These are phyloP conservation scores for Bimuria novae-zelandiae DNA, from an alignment of 2,329 filamentous ascomycete genomes.

Conservation along the genomic window DNA sequence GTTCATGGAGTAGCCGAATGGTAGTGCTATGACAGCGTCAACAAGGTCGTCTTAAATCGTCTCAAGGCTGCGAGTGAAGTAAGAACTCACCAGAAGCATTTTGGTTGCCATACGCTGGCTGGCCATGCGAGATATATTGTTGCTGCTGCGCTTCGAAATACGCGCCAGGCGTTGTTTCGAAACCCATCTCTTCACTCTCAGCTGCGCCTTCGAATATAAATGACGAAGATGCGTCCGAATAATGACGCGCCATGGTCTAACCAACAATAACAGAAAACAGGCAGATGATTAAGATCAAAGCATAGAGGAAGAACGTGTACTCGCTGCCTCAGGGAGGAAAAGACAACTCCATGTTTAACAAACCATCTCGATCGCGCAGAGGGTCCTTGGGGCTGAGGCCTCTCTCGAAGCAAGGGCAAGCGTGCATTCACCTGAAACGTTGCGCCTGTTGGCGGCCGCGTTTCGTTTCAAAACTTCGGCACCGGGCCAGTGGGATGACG, in stretches of 20 bases:
- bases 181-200: slow-evolving; percentile 10
- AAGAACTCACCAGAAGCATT: slow-evolving; percentile 16
- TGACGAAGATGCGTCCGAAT: slow-evolving; percentile 12
- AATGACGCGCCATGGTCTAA: slow-evolving; percentile 11
- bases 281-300: not conserved
- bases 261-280: not conserved
- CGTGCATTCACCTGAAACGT: slow-evolving; percentile 36
- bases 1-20: slow-evolving; percentile 9
- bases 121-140: slow-evolving; percentile 13
- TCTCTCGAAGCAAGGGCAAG: slow-evolving; percentile 21
- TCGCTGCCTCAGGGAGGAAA: slow-evolving; percentile 13
- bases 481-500: slow-evolving; percentile 13
- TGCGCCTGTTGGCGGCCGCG: slow-evolving; percentile 16
- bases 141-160: slow-evolving; percentile 11
- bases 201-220: slow-evolving; percentile 2
- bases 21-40: slow-evolving; percentile 15
- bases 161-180: slow-evolving; percentile 9
- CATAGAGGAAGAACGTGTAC: not conserved
- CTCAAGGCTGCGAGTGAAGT: not conserved
- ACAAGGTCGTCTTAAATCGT: not conserved
- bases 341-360: slow-evolving; percentile 1
- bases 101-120: slow-evolving; percentile 8
- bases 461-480: slow-evolving; percentile 29
- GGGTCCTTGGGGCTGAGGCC: slow-evolving; percentile 7
- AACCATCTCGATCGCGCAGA: slow-evolving; percentile 8